These are phyloP conservation scores for Naumovozyma dairenensis DNA, from an alignment of 805 yeast species.

Conservation along the genomic window DNA sequence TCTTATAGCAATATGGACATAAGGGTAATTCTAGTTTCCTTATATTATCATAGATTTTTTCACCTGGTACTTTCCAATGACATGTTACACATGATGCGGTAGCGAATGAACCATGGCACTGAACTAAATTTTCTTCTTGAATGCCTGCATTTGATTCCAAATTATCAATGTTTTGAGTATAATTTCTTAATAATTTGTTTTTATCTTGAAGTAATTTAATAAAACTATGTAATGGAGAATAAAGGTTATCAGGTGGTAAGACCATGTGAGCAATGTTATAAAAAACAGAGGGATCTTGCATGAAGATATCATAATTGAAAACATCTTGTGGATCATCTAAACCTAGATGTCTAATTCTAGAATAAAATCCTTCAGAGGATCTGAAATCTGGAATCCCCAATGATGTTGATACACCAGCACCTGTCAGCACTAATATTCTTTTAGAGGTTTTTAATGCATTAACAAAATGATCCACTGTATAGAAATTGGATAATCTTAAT, in stretches of 20 bases:
- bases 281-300: constrained; percentile 66
- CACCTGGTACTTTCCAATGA: constrained; percentile 55
- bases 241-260: constrained; percentile 57
- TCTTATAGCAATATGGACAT: constrained; percentile 56
- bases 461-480: constrained; percentile 50
- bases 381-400: constrained; percentile 90
- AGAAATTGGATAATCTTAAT: constrained; percentile 41
- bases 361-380: constrained; percentile 74
- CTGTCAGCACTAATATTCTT: constrained; percentile 67
- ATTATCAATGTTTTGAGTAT: constrained; percentile 87
- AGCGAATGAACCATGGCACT: constrained; percentile 90
- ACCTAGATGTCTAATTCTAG: constrained; percentile 56
- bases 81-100: constrained; percentile 78
- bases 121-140: constrained; percentile 54
- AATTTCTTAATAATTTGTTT: constrained; percentile 69
- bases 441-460: constrained; percentile 43
- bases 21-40: constrained; percentile 51
- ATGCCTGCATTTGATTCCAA: constrained; percentile 73
- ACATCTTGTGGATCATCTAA: constrained; percentile 85
- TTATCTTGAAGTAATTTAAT: constrained; percentile 62
- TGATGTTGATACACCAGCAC: constrained; percentile 88
- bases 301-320: constrained; percentile 60
- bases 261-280: constrained; percentile 78
- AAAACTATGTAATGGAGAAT: constrained; percentile 74
- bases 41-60: constrained; percentile 49